Conservation (phyloP, 2,329 filamentous ascomycete genomes). For the Hypoxylon sp. region DNA sequence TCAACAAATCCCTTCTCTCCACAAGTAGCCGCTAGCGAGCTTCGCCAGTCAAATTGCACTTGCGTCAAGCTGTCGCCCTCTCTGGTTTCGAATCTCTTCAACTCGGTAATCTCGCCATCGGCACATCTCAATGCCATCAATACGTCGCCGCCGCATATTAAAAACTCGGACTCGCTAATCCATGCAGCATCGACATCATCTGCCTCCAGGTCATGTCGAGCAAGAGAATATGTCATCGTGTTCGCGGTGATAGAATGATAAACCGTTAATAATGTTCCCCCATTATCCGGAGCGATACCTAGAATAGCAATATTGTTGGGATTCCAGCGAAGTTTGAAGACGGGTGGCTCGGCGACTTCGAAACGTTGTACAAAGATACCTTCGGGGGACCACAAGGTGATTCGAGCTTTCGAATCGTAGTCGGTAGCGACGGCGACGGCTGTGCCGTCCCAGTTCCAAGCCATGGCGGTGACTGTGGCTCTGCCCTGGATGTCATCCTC, state of each 20-base stretch:
- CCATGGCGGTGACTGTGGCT: constrained; percentile 71
- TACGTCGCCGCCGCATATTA: constrained; percentile 71
- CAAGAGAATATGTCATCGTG: constrained; percentile 64
- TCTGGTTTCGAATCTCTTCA: constrained; percentile 67
- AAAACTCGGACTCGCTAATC: constrained; percentile 71
- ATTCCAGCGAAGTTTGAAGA: constrained; percentile 75
- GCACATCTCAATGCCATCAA: constrained; percentile 65
- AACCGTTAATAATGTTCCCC: constrained; percentile 69
- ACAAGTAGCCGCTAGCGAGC: constrained; percentile 70
- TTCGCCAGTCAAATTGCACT: constrained; percentile 69
- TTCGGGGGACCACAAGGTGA: constrained; percentile 70
- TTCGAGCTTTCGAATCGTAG: constrained; percentile 65
- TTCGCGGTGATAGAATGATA: constrained; percentile 63
- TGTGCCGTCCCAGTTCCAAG: constrained; percentile 72
- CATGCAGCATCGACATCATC: constrained; percentile 72
- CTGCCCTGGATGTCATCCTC: constrained; percentile 67
- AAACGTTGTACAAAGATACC: constrained; percentile 68
- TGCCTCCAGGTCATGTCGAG: constrained; percentile 65
- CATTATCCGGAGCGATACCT: constrained; percentile 69
- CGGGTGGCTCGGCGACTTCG: constrained; percentile 71
- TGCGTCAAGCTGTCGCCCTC: constrained; percentile 69
- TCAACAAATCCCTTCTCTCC: constrained; percentile 73
- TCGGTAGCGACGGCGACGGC: constrained; percentile 73
- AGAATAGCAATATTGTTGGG: constrained; percentile 69
- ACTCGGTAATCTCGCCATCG: constrained; percentile 62